Percentiles rank a stretch among this genome's conserved stretches.
Evolutionary conservation across 192 early-diverging fungal species (phyloP).

Genomic region (Coemansia sp.): DNA sequence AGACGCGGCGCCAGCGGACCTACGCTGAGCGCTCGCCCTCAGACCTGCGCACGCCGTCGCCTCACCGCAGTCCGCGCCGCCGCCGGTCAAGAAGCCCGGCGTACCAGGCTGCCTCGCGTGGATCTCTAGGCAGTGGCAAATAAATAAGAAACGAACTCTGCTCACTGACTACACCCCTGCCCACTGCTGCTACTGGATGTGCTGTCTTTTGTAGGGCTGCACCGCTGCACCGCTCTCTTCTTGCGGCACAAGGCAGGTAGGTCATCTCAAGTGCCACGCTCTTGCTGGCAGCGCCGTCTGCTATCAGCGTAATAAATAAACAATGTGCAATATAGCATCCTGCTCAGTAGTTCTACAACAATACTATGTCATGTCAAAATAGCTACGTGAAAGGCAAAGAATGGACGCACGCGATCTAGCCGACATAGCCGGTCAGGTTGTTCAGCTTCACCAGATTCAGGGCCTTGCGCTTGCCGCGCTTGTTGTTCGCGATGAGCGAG

Average conservation of each 20-base stretch:
- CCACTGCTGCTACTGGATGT: conserved; percentile 1
- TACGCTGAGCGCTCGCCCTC: conserved; percentile 9
- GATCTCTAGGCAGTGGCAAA: not conserved
- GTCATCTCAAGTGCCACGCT: not conserved
- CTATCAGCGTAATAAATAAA: not conserved
- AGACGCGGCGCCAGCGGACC: conserved; percentile 21
- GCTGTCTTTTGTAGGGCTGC: not conserved
- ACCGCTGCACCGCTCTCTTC: not conserved
- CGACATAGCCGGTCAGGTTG: conserved; percentile 22
- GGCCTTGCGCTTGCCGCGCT: conserved; percentile 30
- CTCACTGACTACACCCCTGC: not conserved
- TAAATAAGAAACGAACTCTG: not conserved
- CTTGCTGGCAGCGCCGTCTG: too few relatives aligned
- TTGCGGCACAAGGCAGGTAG: not conserved
- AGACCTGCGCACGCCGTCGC: conserved; percentile 36
- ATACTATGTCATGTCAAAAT: too few relatives aligned
- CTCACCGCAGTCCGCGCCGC: conserved; percentile 25
- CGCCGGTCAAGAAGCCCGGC: conserved; percentile 32
- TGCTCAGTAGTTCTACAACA: not conserved
- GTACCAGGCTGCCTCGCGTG: too few relatives aligned
- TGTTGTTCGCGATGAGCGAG: conserved; percentile 10
- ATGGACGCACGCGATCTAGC: not conserved
- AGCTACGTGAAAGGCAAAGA: not conserved
- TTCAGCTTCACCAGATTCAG: conserved; percentile 36
- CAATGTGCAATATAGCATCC: not conserved